Percentiles rank a stretch among this genome's conserved stretches.
Conservation (phyloP, 805 yeast species). For the Schwanniomyces sp. region DNA sequence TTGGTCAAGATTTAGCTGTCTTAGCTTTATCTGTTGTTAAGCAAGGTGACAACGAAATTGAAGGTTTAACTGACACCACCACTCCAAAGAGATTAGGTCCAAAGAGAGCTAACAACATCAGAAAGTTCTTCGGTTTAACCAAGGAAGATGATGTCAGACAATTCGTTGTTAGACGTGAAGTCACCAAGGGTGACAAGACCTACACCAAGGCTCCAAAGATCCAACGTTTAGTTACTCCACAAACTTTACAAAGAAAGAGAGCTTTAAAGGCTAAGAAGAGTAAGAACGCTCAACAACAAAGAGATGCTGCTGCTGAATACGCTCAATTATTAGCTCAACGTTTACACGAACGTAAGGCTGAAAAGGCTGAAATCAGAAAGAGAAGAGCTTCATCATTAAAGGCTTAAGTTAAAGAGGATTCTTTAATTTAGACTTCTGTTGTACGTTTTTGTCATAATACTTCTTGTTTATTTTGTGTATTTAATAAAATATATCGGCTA, state of each 20-base stretch:
- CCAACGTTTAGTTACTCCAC: slow-evolving; percentile 99
- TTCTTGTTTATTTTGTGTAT: slow-evolving; percentile 19
- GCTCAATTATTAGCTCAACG: slow-evolving; percentile 98
- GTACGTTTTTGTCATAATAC: slow-evolving; percentile 5
- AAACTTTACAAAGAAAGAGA: slow-evolving; percentile 98
- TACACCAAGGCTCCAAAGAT: slow-evolving; percentile 99
- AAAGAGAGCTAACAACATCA: slow-evolving; percentile 99
- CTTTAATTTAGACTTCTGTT: slow-evolving; percentile 8
- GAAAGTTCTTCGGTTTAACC: slow-evolving; percentile 98
- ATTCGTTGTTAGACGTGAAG: slow-evolving; percentile 97
- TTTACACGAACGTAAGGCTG: slow-evolving; percentile 97
- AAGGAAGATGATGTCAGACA: slow-evolving; percentile 88
- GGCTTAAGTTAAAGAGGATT: slow-evolving; percentile 51
- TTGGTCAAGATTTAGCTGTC: slow-evolving; percentile 95
- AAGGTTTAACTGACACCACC: slow-evolving; percentile 91
- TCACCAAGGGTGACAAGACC: slow-evolving; percentile 95
- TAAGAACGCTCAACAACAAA: slow-evolving; percentile 96
- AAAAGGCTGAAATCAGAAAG: slow-evolving; percentile 97
- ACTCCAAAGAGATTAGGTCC: slow-evolving; percentile 99
- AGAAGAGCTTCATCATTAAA: slow-evolving; percentile 99
- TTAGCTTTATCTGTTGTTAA: slow-evolving; percentile 90
- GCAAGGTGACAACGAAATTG: slow-evolving; percentile 96
- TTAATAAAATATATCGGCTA: slow-evolving; percentile 16
- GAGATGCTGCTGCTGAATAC: slow-evolving; percentile 99
- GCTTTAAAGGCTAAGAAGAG: slow-evolving; percentile 90